phyloP scores from a whole-genome alignment of 768 basidiomycete species.

The Albatrellus ellisii region DNA sequence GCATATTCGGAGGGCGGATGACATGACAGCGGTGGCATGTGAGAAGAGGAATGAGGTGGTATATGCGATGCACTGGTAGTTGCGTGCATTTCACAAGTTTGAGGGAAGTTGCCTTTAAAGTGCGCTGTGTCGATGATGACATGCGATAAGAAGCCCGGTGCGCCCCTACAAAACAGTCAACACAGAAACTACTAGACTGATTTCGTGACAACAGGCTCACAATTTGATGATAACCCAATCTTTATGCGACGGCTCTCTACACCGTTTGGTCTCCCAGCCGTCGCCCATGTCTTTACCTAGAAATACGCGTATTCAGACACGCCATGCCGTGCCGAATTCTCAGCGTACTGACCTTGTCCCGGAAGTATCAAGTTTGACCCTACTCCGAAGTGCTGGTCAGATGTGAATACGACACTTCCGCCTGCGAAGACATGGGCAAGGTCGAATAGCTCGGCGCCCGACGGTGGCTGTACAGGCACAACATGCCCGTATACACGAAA shows the following conservation, averaged over 20 bases:
- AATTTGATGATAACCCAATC: constrained; percentile 89
- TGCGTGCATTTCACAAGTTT: constrained; percentile 72
- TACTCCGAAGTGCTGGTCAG: constrained; percentile 92
- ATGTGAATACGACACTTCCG: constrained; percentile 70
- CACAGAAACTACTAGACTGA: neutral
- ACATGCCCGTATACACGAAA: constrained; percentile 88
- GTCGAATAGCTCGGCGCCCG: constrained; percentile 47
- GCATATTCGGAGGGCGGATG: constrained; percentile 13
- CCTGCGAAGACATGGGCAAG: constrained; percentile 86
- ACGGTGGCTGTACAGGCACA: constrained; percentile 42
- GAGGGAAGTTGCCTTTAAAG: constrained; percentile 94
- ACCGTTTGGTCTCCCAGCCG: constrained; percentile 97
- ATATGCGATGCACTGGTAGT: constrained; percentile 24
- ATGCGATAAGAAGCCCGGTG: constrained; percentile 56
- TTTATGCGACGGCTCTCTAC: constrained; percentile 62
- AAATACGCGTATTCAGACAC: neutral
- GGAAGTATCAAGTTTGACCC: constrained; percentile 87
- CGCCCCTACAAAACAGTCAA: constrained; percentile 46
- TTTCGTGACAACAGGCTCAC: constrained; percentile 28
- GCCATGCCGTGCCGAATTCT: neutral
- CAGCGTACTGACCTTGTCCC: constrained; percentile 46
- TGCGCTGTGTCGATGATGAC: constrained; percentile 89
- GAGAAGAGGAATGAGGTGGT: constrained; percentile 11
- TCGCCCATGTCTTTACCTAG: constrained; percentile 89
- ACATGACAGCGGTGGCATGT: constrained; percentile 9